Evolutionary conservation across 2,329 filamentous ascomycete species (phyloP).

Genomic region (Arthrobotrys pseudoclavata): DNA sequence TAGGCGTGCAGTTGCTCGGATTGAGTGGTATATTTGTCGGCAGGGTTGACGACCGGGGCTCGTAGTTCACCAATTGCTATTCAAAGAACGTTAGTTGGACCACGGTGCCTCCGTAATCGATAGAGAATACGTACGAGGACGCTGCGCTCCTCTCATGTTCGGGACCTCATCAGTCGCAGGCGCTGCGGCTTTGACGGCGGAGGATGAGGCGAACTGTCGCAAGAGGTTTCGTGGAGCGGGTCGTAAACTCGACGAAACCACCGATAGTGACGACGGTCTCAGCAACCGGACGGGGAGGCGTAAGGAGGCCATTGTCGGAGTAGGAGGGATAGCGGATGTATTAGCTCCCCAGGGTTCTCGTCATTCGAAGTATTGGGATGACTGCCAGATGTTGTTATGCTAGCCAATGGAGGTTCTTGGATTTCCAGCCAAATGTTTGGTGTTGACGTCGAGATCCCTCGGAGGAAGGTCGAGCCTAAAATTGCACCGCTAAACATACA

Average conservation of each 20-base stretch:
- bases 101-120: neutral
- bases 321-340: conserved; percentile 13
- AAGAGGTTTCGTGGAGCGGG: conserved; percentile 46
- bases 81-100: conserved; percentile 14
- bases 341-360: conserved; percentile 32
- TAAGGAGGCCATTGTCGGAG: conserved; percentile 53
- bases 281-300: conserved; percentile 45
- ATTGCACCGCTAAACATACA: conserved; percentile 14
- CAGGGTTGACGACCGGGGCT: conserved; percentile 70
- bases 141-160: conserved; percentile 47
- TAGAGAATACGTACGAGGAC: conserved; percentile 45
- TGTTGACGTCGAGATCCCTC: conserved; percentile 48
- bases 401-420: conserved; percentile 51
- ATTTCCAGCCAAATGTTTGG: conserved; percentile 45
- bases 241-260: conserved; percentile 33
- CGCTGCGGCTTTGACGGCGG: conserved; percentile 25
- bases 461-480: conserved; percentile 38
- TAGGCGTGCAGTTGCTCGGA: conserved; percentile 91
- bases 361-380: conserved; percentile 38
- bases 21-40: conserved; percentile 92
- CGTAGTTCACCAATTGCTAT: conserved; percentile 75
- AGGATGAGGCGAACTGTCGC: conserved; percentile 54
- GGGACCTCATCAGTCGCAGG: conserved; percentile 51
- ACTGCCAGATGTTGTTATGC: conserved; percentile 15
- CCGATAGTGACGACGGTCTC: conserved; percentile 53